These are phyloP conservation scores for Plasmodium coatneyi DNA, from an alignment of 169 alveolate species.

Conservation along the genomic window DNA sequence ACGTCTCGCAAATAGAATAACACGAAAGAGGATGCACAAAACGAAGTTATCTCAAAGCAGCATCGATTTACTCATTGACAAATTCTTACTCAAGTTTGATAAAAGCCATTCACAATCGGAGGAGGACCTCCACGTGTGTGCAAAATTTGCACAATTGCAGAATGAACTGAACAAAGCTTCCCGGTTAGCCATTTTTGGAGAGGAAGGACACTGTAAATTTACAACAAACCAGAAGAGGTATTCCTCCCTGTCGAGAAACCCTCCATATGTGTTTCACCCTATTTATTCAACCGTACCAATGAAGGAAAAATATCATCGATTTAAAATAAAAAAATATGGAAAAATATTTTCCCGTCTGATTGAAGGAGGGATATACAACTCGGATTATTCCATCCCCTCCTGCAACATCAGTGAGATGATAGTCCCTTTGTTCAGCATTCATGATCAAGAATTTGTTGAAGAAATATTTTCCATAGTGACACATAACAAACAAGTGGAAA, in stretches of 20 bases:
- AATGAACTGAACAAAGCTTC: not conserved
- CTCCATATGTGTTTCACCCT: constrained; percentile 63
- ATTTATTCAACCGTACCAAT: constrained; percentile 26
- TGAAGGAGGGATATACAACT: constrained; percentile 13
- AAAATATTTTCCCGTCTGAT: constrained; percentile 29
- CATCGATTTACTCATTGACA: not conserved
- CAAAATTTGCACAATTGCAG: not conserved
- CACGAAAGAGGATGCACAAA: not conserved
- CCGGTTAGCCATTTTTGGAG: not conserved
- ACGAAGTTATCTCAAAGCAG: not conserved
- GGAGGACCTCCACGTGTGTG: not conserved
- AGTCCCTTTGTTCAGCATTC: constrained; percentile 1
- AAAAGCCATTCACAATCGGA: not conserved
- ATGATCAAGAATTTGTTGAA: not conserved
- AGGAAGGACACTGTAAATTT: not conserved
- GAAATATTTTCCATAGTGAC: constrained; percentile 26
- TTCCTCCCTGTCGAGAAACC: constrained; percentile 19
- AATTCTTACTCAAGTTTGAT: not conserved
- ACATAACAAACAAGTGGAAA: constrained; percentile 14
- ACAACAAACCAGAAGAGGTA: constrained; percentile 7
- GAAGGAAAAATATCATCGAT: constrained; percentile 28
- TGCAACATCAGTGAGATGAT: constrained; percentile 8
- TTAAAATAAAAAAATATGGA: constrained; percentile 55
- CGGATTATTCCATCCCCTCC: constrained; percentile 20
- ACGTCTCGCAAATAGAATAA: not conserved